Evolutionary conservation across 148 eudicot species (phyloP), one percentile per base, ranked within the genome.

Genomic region (Bassia scoparia): DNA sequence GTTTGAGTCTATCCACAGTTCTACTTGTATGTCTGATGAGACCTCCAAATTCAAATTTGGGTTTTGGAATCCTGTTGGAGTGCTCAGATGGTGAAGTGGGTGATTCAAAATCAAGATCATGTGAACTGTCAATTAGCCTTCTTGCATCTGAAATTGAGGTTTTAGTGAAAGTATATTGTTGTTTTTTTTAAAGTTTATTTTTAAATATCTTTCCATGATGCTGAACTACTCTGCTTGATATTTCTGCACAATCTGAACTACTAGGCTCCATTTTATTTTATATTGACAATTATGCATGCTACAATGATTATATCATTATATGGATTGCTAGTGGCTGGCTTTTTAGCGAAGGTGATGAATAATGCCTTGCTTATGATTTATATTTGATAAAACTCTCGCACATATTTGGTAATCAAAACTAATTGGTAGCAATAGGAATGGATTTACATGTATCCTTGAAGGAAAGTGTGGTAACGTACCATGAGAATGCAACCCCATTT

Each of bases 81-180:
- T 86, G 75, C 79, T 20, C 97, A 87, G 73, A 89, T 88, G 96
- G 69, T 78, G 80, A 75, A 83, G 71, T 91, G 96, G 98, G 85
- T 89, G 68, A 77, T 74, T 33, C 79, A 72, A 65, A 80, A 87
- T 68, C 74, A 46, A 44, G 75, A 78, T 79, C 29, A 53, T 60
- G 74, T 86, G 41, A 76, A 69, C 52, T 75, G 67, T 77, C 74
- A 80, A 58, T 68, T 88, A 83, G 81, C 66, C 67, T 70, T 70
- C 91, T 91, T 53, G 86, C 78, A 16, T 80, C 83, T 14, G 82
- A 87, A 79, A 74, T 91, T 55, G 49, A 66, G 80, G 75, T 76
- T 82, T 79, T 76, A 50, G 83, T 30, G 70, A 72, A 68, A 83
- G 97, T n/a, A n/a, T n/a, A n/a, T n/a, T n/a, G n/a, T n/a, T n/a